A percentile compares a stretch with the other conserved stretches of the same genome.
Evolutionary conservation across 257 asterid genomes (phyloP).

Genomic region (Solanum tarapatanum): DNA sequence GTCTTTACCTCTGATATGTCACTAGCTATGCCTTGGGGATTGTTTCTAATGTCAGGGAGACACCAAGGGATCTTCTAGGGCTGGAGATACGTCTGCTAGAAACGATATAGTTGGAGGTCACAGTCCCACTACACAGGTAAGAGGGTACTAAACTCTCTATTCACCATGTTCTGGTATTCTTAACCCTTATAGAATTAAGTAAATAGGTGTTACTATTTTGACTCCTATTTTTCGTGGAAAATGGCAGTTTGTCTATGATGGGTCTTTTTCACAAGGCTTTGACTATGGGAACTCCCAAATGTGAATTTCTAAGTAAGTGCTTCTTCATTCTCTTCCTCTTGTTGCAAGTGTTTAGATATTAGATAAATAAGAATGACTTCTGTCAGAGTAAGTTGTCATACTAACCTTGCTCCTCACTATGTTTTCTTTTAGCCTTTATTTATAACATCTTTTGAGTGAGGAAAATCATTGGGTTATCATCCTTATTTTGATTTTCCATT

Average conservation of each 20-base stretch:
- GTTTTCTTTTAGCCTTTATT: neutral
- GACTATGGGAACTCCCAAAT: conserved; percentile 43
- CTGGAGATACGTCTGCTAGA: conserved; percentile 32
- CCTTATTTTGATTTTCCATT: neutral
- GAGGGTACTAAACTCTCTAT: neutral
- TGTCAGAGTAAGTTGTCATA: neutral
- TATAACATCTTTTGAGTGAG: neutral
- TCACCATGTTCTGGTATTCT: neutral
- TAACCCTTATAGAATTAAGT: neutral
- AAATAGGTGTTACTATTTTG: neutral
- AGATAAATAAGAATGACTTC: neutral
- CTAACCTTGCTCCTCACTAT: neutral
- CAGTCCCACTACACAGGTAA: conserved; percentile 36
- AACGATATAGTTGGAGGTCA: conserved; percentile 28
- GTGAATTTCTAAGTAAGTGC: conserved; percentile 32
- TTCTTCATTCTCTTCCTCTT: neutral
- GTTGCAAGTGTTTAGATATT: neutral
- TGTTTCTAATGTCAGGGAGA: conserved; percentile 39
- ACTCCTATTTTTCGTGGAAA: neutral
- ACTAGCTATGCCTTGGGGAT: conserved; percentile 2
- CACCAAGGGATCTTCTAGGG: conserved; percentile 43
- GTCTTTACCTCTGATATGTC: neutral
- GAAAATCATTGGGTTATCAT: neutral
- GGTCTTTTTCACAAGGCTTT: conserved; percentile 36
- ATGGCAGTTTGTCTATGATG: conserved; percentile 51